Percentiles rank a stretch among this genome's conserved stretches.
Conservation (phyloP, 2,329 filamentous ascomycete species). For the Triangularia setosa region DNA sequence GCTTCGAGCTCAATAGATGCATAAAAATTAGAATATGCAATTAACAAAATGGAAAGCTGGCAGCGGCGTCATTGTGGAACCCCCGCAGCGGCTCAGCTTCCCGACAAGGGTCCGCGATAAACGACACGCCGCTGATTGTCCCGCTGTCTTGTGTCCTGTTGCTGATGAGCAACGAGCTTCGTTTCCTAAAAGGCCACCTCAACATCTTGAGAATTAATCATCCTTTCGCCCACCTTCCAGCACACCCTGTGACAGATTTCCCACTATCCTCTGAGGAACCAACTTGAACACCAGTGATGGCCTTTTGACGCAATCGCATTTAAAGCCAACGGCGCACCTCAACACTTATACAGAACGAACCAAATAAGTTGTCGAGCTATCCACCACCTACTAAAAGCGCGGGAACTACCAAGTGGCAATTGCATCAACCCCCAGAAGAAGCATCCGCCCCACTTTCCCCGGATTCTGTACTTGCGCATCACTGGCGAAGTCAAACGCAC, state of each 20-base stretch:
- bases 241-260: background rate
- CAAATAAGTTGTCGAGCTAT: background rate
- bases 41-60: background rate
- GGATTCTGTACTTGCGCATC: background rate
- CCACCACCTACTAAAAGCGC: background rate
- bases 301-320: background rate
- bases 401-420: background rate
- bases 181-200: conserved; percentile 4
- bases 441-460: background rate
- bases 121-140: background rate
- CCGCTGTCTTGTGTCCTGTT: background rate
- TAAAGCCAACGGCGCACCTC: background rate
- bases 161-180: background rate
- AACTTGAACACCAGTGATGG: background rate
- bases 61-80: background rate
- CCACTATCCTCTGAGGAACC: background rate
- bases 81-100: conserved; percentile 4
- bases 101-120: background rate
- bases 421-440: background rate
- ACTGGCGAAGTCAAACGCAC: background rate
- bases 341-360: background rate
- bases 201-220: conserved; percentile 3
- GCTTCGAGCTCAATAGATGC: background rate
- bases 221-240: background rate
- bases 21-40: background rate